Evolutionary conservation across 352 stramenopile species (phyloP), one percentile per base, ranked within the genome.

Genomic region (Phytopythium oedochilum): DNA sequence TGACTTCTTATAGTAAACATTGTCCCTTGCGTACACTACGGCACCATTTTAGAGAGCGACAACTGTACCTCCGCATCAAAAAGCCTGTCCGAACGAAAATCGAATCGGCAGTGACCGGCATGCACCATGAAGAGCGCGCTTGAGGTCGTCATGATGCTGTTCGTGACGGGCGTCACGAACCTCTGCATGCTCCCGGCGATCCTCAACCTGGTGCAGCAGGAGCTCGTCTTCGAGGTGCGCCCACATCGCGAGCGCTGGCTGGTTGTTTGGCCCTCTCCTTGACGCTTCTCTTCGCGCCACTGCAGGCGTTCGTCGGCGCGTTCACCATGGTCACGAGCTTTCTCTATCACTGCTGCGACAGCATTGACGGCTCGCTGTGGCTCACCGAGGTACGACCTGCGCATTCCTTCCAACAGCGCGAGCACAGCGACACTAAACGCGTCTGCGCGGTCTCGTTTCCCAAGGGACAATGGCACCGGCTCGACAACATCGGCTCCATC

Each of bases 401-500:
- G 43, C 23, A 11, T 26, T 5, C 22, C 34, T 43, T 22, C 12
- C 5, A n/a, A n/a, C n/a, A n/a, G n/a, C n/a, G n/a, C n/a, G n/a
- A n/a, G n/a, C n/a, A n/a, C n/a, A n/a, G n/a, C n/a, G n/a, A n/a
- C n/a, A n/a, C n/a, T n/a, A n/a, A n/a, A n/a, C n/a, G n/a, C n/a
- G n/a, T n/a, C n/a, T n/a, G n/a, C n/a, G n/a, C n/a, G n/a, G n/a
- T n/a, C 29, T 34, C 29, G 29, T 34, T 34, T 34, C 29, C 29
- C 29, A 23, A 85, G 79, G 77, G 79, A 2, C 77, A 92, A 53
- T 92, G 82, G 82, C 82, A 92, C 60, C 75, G 78, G 3, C 70
- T 92, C 25, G 82, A 92, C 60, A 92, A 92, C 48, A 88, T 92
- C 42, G 82, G 79, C 55, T 86, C 82, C 59, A 83, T 90, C 70